Conservation (phyloP, 352 stramenopile genomes). For the Saprolegnia parasitica region DNA sequence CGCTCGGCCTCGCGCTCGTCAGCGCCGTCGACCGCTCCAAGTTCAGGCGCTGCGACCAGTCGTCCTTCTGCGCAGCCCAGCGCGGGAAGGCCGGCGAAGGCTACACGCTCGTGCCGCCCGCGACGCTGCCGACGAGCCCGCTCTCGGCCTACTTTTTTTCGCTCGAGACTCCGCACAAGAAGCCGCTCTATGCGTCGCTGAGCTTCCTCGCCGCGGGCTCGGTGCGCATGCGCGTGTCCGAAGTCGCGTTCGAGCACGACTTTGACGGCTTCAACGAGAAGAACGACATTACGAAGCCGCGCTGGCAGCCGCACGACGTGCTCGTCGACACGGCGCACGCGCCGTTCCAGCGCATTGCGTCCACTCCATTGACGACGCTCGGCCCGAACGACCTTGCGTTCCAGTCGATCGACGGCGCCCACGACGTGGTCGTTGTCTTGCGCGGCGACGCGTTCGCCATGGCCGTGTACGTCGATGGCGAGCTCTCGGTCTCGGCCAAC, state of each 20-base stretch:
- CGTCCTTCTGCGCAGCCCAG: slow-evolving; percentile 93
- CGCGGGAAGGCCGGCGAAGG: slow-evolving; percentile 32
- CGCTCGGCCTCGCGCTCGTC: slow-evolving; percentile 4
- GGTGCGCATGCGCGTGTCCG: slow-evolving; percentile 12
- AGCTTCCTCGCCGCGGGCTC: slow-evolving; percentile 46
- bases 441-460: slow-evolving; percentile 49
- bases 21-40: slow-evolving; percentile 94
- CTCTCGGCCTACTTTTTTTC: slow-evolving; percentile 38
- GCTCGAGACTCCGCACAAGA: slow-evolving; percentile 30
- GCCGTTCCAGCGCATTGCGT: slow-evolving; percentile 12
- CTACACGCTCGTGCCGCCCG: slow-evolving; percentile 23
- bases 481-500: slow-evolving; percentile 65
- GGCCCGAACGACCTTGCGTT: slow-evolving; percentile 17
- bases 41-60: slow-evolving; percentile 97
- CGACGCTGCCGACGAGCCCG: slow-evolving; percentile 34
- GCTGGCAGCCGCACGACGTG: slow-evolving; percentile 27
- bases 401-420: slow-evolving; percentile 23
- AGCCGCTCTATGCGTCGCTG: slow-evolving; percentile 41
- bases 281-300: slow-evolving; percentile 23
- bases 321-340: slow-evolving; percentile 28
- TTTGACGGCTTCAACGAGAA: slow-evolving; percentile 18
- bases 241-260: slow-evolving; percentile 21
- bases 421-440: slow-evolving; percentile 48
- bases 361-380: slow-evolving; percentile 40
- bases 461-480: slow-evolving; percentile 57